Conservation (phyloP, 495 filamentous ascomycete species). For the Aspergillus indologenus region DNA sequence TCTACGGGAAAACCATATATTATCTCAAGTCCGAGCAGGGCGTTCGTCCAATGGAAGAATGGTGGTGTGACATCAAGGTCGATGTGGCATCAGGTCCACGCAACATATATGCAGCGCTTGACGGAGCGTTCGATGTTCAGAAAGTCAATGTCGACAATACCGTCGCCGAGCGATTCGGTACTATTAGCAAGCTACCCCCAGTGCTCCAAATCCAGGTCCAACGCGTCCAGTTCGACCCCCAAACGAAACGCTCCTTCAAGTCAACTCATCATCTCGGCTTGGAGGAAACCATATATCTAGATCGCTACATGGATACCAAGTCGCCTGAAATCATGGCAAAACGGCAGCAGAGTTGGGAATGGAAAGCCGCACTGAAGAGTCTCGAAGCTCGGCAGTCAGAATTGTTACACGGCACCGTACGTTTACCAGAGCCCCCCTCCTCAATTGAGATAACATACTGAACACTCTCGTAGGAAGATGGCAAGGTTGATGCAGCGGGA, state of each 20-base stretch:
- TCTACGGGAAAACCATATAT: slow-evolving; percentile 56
- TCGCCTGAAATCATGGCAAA: slow-evolving; percentile 54
- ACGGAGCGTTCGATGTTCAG: slow-evolving; percentile 78
- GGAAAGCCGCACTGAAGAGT: slow-evolving; percentile 60
- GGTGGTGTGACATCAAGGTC: slow-evolving; percentile 62
- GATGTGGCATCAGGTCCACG: slow-evolving; percentile 57
- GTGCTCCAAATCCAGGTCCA: slow-evolving; percentile 87
- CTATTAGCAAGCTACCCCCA: slow-evolving; percentile 74
- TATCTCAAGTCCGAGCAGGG: slow-evolving; percentile 48
- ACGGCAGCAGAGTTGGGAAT: slow-evolving; percentile 69
- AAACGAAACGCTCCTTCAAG: slow-evolving; percentile 62
- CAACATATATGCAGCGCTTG: slow-evolving; percentile 79
- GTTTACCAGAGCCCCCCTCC: not conserved
- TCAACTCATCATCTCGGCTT: slow-evolving; percentile 75
- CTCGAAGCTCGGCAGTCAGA: slow-evolving; percentile 50
- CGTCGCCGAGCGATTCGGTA: slow-evolving; percentile 64
- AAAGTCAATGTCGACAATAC: slow-evolving; percentile 62
- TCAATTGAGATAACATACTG: not conserved
- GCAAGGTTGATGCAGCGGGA: slow-evolving; percentile 29
- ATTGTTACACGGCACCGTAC: slow-evolving; percentile 47
- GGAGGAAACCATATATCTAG: slow-evolving; percentile 75
- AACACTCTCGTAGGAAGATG: slow-evolving; percentile 27
- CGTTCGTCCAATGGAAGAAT: slow-evolving; percentile 51
- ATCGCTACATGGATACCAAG: slow-evolving; percentile 78
- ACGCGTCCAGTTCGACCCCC: slow-evolving; percentile 65